Base-by-base conservation (phyloP, 2,329 filamentous ascomycete genomes). In the Lasiodiplodia gonubiensis region DNA sequence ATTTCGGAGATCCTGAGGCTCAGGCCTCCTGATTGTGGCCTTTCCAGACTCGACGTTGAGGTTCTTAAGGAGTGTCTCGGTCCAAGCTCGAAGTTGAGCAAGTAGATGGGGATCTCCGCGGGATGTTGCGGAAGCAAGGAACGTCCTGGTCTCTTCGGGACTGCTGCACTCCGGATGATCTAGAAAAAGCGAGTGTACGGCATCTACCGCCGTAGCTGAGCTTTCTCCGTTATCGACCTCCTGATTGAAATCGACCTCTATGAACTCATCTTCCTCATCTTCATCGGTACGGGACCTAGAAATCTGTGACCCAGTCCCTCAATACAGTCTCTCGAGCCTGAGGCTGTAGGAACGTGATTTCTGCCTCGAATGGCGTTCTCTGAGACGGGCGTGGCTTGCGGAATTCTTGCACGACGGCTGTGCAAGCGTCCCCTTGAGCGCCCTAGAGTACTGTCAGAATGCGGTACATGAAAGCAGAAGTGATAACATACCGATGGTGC, bases 381-480 rank as follows among this genome's bases (percentile, higher is more conserved):
- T 55, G 37, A 4, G 2, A 33, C 7, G 8, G 16, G 2, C 21
- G 12, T 0, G 23, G 39, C 6, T n/a, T 23, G 2, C 63, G n/a
- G 11, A 66, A 66, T 18, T 66, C 63, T 12, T 66, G 63, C 4
- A 48, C 51, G 4, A 57, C 63, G 1, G 63, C 39, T 2, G 63
- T 57, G 25, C 63, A 66, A 3, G 63, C 63, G 14, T 53, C 37
- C 1, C 18, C 25, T 0, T 35, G 25, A 3, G 23, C 21, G 0
- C 51, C 23, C 63, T 66, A 12, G 3, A n/a, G 0, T 37, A 35
- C 8, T 37, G 21, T 64, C 10, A 52, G 42, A 16, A 46, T 21
- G 16, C 10, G n/a, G 4, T 2, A 10, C 48, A 1, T 14, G 37
- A 30, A 3, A 23, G 7, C 16, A 1, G 4, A 33, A 3, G 0